Conservation (phyloP, 306 rosid species). For the Datisca glomerata region DNA sequence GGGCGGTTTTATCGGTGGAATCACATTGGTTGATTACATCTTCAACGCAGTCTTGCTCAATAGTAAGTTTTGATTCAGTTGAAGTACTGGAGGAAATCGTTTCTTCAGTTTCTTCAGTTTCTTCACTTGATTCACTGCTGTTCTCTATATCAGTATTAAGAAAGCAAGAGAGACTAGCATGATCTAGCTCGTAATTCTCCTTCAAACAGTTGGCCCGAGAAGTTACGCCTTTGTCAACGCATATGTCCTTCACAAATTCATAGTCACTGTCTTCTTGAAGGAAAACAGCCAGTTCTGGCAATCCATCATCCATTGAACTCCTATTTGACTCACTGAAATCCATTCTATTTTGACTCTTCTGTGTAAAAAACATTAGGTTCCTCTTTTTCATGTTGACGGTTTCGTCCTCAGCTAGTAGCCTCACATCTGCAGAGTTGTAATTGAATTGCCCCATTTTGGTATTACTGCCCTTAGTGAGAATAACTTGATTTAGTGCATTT, state of each 20-base stretch:
- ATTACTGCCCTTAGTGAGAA: too few relatives aligned
- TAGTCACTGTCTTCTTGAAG: slow-evolving; percentile 53
- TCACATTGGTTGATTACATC: slow-evolving; percentile 8
- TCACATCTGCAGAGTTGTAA: too few relatives aligned
- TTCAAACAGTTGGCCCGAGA: slow-evolving; percentile 11
- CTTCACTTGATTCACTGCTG: slow-evolving; percentile 18
- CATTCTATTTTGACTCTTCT: too few relatives aligned
- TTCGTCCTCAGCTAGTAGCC: too few relatives aligned
- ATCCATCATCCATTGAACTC: slow-evolving; percentile 23
- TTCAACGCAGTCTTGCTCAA: slow-evolving; percentile 12
- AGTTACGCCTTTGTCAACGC: slow-evolving; percentile 22
- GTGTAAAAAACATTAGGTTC: too few relatives aligned
- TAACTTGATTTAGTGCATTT: too few relatives aligned
- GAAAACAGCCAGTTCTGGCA: slow-evolving; percentile 65
- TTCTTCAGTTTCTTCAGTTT: slow-evolving; percentile 11
- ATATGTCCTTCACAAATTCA: slow-evolving; percentile 42
- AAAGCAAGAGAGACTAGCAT: slow-evolving; percentile 9
- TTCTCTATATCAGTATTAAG: slow-evolving; percentile 13
- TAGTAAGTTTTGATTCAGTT: slow-evolving; percentile 9
- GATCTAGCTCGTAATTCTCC: slow-evolving; percentile 20
- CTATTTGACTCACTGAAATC: too few relatives aligned
- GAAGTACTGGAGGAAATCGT: slow-evolving; percentile 12
- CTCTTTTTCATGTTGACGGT: too few relatives aligned
- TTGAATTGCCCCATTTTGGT: too few relatives aligned
- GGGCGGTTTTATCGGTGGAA: slow-evolving; percentile 9